Evolutionary conservation across 257 asterid genomes (phyloP).

Genomic region (Penstemon davidsonii): DNA sequence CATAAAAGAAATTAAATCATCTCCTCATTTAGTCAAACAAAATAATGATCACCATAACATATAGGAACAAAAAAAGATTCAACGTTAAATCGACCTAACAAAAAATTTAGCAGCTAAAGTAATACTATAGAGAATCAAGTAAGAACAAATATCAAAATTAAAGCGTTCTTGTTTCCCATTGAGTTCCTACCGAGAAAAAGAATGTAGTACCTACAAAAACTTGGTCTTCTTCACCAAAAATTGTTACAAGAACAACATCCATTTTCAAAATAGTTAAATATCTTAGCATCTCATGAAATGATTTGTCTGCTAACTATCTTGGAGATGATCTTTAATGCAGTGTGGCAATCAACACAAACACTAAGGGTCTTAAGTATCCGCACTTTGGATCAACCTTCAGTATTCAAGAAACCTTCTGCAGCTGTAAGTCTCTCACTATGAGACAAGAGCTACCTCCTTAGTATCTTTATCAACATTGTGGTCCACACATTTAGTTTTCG

Average conservation of each 20-base stretch:
- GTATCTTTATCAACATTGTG: constrained; percentile 82
- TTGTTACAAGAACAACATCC: constrained; percentile 80
- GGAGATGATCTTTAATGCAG: constrained; percentile 71
- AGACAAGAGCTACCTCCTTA: constrained; percentile 85
- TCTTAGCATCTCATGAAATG: constrained; percentile 67
- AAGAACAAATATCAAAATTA: too few relatives aligned
- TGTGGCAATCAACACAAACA: constrained; percentile 80
- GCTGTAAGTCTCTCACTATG: constrained; percentile 89
- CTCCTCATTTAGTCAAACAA: too few relatives aligned
- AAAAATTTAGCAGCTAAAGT: too few relatives aligned
- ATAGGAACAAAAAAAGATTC: too few relatives aligned
- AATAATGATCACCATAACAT: too few relatives aligned
- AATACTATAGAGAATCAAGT: too few relatives aligned
- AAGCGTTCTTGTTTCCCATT: too few relatives aligned
- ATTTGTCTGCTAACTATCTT: constrained; percentile 81
- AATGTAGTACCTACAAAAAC: constrained; percentile 25
- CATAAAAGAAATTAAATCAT: too few relatives aligned
- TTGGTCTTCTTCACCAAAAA: constrained; percentile 59
- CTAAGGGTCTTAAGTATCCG: constrained; percentile 75
- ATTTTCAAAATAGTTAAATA: constrained; percentile 81
- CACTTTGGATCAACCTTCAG: constrained; percentile 57
- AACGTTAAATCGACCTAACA: too few relatives aligned
- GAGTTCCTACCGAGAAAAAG: neutral
- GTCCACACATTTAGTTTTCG: constrained; percentile 71
- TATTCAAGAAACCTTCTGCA: constrained; percentile 71